Conservation (phyloP, 345 rosid genomes). For the Eucalyptus rudis region DNA sequence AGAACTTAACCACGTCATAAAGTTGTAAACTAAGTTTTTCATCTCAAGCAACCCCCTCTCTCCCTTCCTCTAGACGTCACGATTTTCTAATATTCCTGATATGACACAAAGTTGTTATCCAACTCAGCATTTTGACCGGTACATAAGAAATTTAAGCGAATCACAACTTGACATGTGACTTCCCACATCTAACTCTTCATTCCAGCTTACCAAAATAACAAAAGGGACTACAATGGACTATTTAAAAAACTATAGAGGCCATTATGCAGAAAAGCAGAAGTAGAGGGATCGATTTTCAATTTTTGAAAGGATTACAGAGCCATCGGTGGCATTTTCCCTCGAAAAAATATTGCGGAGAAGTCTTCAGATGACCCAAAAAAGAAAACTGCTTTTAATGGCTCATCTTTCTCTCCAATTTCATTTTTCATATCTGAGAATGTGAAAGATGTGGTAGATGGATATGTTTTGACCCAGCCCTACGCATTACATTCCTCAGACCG, state of each 20-base stretch:
- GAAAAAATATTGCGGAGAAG: neutral
- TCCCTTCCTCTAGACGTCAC: neutral
- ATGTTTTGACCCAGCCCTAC: neutral
- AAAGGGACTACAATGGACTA: neutral
- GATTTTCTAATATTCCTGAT: neutral
- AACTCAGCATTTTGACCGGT: neutral
- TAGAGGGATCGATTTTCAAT: neutral
- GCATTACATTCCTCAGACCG: neutral
- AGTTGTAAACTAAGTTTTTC: neutral
- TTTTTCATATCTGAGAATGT: neutral
- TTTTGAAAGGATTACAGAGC: neutral
- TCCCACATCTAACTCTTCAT: neutral
- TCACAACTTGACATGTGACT: neutral
- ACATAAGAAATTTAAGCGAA: neutral
- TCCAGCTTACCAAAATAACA: neutral
- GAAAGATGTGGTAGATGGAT: neutral
- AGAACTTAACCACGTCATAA: too few relatives aligned
- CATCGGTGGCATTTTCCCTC: neutral
- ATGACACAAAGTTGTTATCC: neutral
- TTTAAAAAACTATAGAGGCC: neutral
- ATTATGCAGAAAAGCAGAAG: neutral
- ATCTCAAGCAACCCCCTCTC: neutral
- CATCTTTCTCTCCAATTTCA: neutral
- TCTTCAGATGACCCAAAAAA: neutral
- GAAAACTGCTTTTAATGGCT: neutral